Evolutionary conservation across 2,329 filamentous ascomycete genomes (phyloP), one percentile per base, ranked within the genome.

Genomic region (Corynespora cassiicola): DNA sequence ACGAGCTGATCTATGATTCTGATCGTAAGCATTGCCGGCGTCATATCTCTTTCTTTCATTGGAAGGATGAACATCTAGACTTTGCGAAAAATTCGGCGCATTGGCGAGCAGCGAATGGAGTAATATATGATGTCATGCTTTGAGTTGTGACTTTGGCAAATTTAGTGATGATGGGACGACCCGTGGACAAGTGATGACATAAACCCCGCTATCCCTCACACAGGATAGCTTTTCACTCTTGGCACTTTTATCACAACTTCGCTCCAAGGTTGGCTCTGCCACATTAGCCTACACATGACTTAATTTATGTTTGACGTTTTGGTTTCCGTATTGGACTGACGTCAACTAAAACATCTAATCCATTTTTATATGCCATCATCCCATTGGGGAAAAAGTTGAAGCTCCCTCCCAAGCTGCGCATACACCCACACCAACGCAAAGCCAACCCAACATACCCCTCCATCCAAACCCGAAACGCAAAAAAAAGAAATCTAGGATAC

Each of bases 1-100:
- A 35, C 21, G 16, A 14, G 20, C 30, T 40, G 44, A 39, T 23
- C 19, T 33, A 29, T 39, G 38, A 36, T 45, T 36, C 36, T 47
- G 33, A 43, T 33, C 26, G 40, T 40, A 40, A 50, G 45, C 51
- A 54, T 54, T 54, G 45, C 48, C 36, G 51, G 51, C 47, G 51
- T 54, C 40, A 23, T 31, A 19, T 39, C 39, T 20, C 29, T 21
- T 10, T 29, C 24, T 12, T 16, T 26, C n/a, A n/a, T 22, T 2
- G 22, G 8, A 24, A 24, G 7, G 22, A 24, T n/a, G 7, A n/a
- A n/a, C 22, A 24, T 24, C 22, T 24, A 24, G 22, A 24, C 22
- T 24, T 24, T n/a, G n/a, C n/a, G n/a, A n/a, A n/a, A n/a, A n/a
- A n/a, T n/a, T n/a, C n/a, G n/a, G n/a, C n/a, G n/a, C n/a, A n/a